Conservation (phyloP, 768 basidiomycete species). For the Leucocoprinus birnbaumii region DNA sequence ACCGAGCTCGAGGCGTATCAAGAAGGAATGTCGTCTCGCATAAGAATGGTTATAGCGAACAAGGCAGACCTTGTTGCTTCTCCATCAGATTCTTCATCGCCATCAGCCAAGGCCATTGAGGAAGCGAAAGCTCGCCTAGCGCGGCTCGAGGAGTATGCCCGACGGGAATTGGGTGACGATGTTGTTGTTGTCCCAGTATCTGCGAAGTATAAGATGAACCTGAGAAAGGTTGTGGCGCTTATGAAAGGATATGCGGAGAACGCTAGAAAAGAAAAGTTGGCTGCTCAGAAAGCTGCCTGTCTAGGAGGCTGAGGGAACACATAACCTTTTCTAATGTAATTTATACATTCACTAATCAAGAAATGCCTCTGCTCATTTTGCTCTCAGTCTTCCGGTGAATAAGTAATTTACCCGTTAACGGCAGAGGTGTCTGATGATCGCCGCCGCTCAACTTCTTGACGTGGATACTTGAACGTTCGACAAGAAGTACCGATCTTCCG, state of each 20-base stretch:
- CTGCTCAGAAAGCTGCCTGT: slow-evolving; percentile 7
- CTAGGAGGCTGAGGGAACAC: slow-evolving; percentile 13
- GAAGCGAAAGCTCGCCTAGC: slow-evolving; percentile 56
- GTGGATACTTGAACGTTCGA: too few species aligned
- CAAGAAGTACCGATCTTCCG: too few species aligned
- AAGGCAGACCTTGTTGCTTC: slow-evolving; percentile 86
- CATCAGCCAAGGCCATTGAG: slow-evolving; percentile 42
- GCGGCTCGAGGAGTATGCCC: slow-evolving; percentile 55
- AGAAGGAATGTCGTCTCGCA: slow-evolving; percentile 72
- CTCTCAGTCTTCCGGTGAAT: too few species aligned
- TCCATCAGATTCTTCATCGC: slow-evolving; percentile 21
- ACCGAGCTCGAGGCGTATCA: slow-evolving; percentile 86
- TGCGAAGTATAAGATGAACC: slow-evolving; percentile 83
- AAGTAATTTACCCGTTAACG: too few species aligned
- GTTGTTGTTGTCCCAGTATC: slow-evolving; percentile 81
- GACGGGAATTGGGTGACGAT: slow-evolving; percentile 38
- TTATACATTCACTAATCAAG: too few species aligned
- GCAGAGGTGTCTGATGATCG: too few species aligned
- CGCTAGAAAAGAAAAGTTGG: slow-evolving; percentile 20
- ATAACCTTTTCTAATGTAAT: neutral
- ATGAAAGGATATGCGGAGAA: slow-evolving; percentile 66
- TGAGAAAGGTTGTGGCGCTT: slow-evolving; percentile 62
- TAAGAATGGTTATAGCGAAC: slow-evolving; percentile 85
- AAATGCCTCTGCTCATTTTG: too few species aligned
- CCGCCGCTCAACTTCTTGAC: too few species aligned